These are phyloP conservation scores for Aquilaria yunnanensis DNA, from an alignment of 345 rosid genomes.

Conservation along the genomic window DNA sequence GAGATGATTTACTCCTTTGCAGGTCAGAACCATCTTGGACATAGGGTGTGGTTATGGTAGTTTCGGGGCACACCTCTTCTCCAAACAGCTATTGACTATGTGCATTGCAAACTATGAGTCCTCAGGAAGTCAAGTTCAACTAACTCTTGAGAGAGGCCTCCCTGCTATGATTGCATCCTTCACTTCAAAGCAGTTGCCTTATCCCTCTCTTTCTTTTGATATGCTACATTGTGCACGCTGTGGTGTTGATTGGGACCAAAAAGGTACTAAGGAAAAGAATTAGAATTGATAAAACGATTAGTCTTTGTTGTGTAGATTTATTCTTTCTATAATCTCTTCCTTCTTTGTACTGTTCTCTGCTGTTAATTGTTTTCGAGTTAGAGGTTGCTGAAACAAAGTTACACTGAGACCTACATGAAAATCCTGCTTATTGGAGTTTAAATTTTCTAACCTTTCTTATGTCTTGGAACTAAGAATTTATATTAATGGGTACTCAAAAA, in stretches of 20 bases:
- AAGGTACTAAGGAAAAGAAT: constrained; percentile 45
- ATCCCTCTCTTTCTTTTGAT: constrained; percentile 96
- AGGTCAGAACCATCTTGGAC: constrained; percentile 94
- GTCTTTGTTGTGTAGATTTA: no score
- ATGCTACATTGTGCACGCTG: constrained; percentile 97
- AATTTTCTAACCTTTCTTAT: no score
- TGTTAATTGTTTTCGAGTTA: no score
- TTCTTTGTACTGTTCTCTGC: no score
- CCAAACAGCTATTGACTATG: constrained; percentile 79
- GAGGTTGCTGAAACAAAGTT: no score
- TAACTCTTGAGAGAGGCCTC: constrained; percentile 96
- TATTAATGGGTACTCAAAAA: no score
- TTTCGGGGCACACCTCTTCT: constrained; percentile 93
- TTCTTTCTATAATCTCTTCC: no score
- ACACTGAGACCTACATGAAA: no score
- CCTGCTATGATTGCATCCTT: constrained; percentile 96
- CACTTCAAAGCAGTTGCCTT: constrained; percentile 74
- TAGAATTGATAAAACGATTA: no score
- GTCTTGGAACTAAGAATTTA: no score
- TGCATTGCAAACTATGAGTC: constrained; percentile 94
- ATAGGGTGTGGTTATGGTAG: constrained; percentile 99
- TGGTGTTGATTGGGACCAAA: constrained; percentile 91
- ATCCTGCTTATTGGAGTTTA: no score
- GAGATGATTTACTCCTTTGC: constrained; percentile 18
- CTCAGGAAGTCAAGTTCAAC: constrained; percentile 97